These are phyloP conservation scores for Fusarium torulosum DNA, from an alignment of 2,329 filamentous ascomycete species.

Conservation along the genomic window DNA sequence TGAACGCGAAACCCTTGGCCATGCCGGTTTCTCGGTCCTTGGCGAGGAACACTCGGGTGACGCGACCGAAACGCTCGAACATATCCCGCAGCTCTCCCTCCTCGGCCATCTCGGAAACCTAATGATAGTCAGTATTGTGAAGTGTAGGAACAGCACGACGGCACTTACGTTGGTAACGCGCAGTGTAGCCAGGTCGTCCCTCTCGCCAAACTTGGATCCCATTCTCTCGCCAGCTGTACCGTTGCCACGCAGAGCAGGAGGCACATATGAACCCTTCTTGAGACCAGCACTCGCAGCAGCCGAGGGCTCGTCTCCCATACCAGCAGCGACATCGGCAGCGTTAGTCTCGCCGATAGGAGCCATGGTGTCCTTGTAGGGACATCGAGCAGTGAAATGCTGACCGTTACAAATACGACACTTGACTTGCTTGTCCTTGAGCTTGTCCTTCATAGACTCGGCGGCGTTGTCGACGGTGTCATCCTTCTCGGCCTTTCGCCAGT, in stretches of 20 bases:
- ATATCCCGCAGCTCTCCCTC: constrained; percentile 95
- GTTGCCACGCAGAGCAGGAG: constrained; percentile 87
- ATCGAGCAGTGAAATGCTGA: constrained; percentile 99
- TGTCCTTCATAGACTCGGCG: constrained; percentile 80
- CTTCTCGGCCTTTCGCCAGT: constrained; percentile 92
- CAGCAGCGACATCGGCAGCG: constrained; percentile 67
- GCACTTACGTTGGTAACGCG: constrained; percentile 93
- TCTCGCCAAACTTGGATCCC: constrained; percentile 88
- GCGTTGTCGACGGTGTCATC: constrained; percentile 81
- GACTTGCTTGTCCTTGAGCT: constrained; percentile 99
- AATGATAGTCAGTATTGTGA: constrained; percentile 48
- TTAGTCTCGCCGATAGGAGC: constrained; percentile 79
- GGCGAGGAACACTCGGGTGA: constrained; percentile 96
- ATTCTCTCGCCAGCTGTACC: constrained; percentile 81
- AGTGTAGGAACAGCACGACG: not conserved
- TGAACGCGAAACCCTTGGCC: constrained; percentile 99
- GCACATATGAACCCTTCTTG: constrained; percentile 89
- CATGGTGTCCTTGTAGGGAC: constrained; percentile 99
- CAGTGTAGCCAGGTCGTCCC: constrained; percentile 95
- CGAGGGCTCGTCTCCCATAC: constrained; percentile 63
- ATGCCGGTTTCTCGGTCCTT: constrained; percentile 97
- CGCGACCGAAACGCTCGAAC: constrained; percentile 97
- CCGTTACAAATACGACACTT: constrained; percentile 99
- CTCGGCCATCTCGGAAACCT: constrained; percentile 98
- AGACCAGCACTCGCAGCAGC: constrained; percentile 57